phyloP scores from a whole-genome alignment of 2,329 filamentous ascomycete genomes.

The Keithomyces neogunnii region DNA sequence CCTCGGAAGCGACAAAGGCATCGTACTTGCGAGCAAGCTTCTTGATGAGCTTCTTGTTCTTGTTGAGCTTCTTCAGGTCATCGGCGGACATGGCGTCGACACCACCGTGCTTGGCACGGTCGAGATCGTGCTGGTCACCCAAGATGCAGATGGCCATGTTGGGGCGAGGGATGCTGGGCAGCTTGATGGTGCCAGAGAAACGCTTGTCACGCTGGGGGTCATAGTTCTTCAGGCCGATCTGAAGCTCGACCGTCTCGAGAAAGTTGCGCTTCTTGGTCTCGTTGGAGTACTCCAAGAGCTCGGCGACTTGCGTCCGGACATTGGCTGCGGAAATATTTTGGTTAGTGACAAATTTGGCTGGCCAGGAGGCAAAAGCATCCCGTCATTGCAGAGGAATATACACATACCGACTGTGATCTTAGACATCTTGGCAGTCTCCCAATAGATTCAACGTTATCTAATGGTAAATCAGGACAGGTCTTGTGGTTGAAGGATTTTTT shows the following conservation, averaged over 20 bases:
- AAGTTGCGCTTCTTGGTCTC: constrained; percentile 98
- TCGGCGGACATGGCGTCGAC: constrained; percentile 97
- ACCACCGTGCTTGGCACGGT: constrained; percentile 98
- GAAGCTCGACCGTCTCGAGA: constrained; percentile 85
- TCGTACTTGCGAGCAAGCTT: constrained; percentile 99
- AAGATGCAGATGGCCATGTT: constrained; percentile 76
- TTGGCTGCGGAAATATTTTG: constrained; percentile 46
- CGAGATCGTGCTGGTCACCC: constrained; percentile 88
- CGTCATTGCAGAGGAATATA: no score
- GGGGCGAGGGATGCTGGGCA: constrained; percentile 84
- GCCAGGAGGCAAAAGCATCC: neutral
- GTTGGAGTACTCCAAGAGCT: constrained; percentile 90
- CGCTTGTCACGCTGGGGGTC: constrained; percentile 99
- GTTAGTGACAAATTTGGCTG: constrained; percentile 20
- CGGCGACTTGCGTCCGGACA: constrained; percentile 89
- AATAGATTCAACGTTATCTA: constrained; percentile 61
- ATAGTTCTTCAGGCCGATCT: constrained; percentile 98
- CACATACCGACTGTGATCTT: constrained; percentile 70
- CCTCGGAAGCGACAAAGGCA: constrained; percentile 94
- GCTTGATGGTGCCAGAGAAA: constrained; percentile 99
- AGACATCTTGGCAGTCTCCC: constrained; percentile 84
- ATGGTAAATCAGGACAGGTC: constrained; percentile 51
- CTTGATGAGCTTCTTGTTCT: constrained; percentile 99
- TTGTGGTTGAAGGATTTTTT: constrained; percentile 14
- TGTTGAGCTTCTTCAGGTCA: constrained; percentile 99